A percentile compares a stretch with the other conserved stretches of the same genome.
phyloP scores from a whole-genome alignment of 139 green algal genomes.

The Chlamydomonas sphaeroides region DNA sequence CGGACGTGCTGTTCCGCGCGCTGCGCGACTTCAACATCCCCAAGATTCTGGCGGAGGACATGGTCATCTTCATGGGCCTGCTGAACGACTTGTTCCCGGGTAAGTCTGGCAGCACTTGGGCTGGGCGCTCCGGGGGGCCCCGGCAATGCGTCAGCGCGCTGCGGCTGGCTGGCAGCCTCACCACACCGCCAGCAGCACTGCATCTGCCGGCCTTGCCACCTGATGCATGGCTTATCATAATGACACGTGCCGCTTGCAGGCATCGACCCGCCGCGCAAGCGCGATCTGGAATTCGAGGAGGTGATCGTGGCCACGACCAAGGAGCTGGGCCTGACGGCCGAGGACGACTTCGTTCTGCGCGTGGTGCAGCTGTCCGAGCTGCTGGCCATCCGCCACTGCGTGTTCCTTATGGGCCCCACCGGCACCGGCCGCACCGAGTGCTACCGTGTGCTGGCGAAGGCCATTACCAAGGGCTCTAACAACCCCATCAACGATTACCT shows the following conservation, averaged over 20 bases:
- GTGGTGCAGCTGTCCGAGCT: conserved; percentile 85
- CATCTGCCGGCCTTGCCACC: too few relatives aligned
- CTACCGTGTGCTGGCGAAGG: conserved; percentile 85
- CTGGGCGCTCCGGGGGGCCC: too few relatives aligned
- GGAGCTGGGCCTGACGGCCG: conserved; percentile 66
- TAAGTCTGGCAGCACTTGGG: too few relatives aligned
- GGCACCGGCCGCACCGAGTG: conserved; percentile 78
- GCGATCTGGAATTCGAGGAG: conserved; percentile 77
- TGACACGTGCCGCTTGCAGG: conserved; percentile 32
- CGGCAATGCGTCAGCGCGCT: too few relatives aligned
- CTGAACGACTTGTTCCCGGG: conserved; percentile 85
- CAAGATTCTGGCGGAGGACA: conserved; percentile 84
- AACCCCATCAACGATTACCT: conserved; percentile 88
- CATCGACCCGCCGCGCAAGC: conserved; percentile 78
- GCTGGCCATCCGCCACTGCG: conserved; percentile 86
- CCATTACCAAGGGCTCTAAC: conserved; percentile 76
- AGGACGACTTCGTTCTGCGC: conserved; percentile 84
- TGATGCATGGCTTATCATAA: too few relatives aligned
- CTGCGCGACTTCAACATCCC: conserved; percentile 90
- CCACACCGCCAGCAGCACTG: too few relatives aligned
- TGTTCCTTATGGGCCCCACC: conserved; percentile 90
- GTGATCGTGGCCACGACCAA: conserved; percentile 66
- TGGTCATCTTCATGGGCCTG: conserved; percentile 89
- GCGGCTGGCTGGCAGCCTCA: too few relatives aligned
- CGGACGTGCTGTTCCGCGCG: conserved; percentile 85